Evolutionary conservation across 805 yeast genomes (phyloP).

Genomic region (Ogataea angusta): DNA sequence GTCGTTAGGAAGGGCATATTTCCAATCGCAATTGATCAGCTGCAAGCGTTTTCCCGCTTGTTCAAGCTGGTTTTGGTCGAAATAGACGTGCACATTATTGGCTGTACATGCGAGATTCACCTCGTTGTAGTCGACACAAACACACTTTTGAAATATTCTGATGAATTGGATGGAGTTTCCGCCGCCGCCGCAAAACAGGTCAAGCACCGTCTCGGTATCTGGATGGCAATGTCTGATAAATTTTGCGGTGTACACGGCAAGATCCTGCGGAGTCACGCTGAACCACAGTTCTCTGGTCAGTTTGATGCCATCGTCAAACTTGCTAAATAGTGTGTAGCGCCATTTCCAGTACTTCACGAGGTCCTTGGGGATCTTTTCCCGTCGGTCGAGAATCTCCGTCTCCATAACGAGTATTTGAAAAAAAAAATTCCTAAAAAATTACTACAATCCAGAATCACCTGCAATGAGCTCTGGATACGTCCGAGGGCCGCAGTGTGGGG

Average conservation of each 20-base stretch:
- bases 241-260: conserved; percentile 60
- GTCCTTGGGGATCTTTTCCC: conserved; percentile 31
- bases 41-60: conserved; percentile 52
- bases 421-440: not conserved
- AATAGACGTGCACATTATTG: conserved; percentile 63
- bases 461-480: conserved; percentile 28
- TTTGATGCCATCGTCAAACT: conserved; percentile 63
- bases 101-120: conserved; percentile 63
- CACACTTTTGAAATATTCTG: conserved; percentile 47
- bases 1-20: conserved; percentile 6
- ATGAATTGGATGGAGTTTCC: conserved; percentile 83
- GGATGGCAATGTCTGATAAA: conserved; percentile 52
- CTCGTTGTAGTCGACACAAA: conserved; percentile 60
- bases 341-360: conserved; percentile 58
- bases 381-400: conserved; percentile 13
- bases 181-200: conserved; percentile 85
- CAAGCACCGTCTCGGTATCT: conserved; percentile 46
- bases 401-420: not conserved
- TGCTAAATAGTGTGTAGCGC: conserved; percentile 58
- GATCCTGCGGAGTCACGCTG: conserved; percentile 80
- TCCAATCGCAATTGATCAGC: conserved; percentile 17
- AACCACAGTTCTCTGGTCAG: conserved; percentile 78
- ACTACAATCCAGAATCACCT: not conserved
- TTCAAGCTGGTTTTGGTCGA: conserved; percentile 34
- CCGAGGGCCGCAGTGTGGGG: conserved; percentile 84